Evolutionary conservation across 306 rosid species (phyloP).

Genomic region (Castanospermum australe): DNA sequence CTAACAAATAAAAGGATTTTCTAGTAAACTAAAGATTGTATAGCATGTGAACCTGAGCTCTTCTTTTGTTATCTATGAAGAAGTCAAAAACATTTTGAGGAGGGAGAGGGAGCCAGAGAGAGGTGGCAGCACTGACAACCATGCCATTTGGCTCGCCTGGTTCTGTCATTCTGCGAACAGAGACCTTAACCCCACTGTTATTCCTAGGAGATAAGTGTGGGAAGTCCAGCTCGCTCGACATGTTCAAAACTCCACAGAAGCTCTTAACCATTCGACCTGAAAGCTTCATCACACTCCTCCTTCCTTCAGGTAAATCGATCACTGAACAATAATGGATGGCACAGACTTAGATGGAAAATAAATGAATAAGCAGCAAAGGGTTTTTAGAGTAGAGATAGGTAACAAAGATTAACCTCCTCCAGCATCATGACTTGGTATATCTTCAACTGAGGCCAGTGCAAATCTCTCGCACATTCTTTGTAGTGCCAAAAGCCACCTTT

Average conservation of each 20-base stretch:
- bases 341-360: not conserved
- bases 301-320: conserved; percentile 36
- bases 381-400: not conserved
- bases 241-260: conserved; percentile 46
- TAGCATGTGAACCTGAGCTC: conserved; percentile 48
- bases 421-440: conserved; percentile 18
- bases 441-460: conserved; percentile 2
- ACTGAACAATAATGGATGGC: conserved; percentile 25
- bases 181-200: conserved; percentile 40
- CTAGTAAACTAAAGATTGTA: not conserved
- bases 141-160: conserved; percentile 48
- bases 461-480: conserved; percentile 70
- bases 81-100: conserved; percentile 40
- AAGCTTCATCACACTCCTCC: conserved; percentile 46
- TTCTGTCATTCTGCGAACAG: conserved; percentile 34
- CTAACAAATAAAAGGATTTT: not conserved
- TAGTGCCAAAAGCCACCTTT: conserved; percentile 66
- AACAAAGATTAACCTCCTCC: conserved; percentile 37
- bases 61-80: conserved; percentile 39
- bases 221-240: conserved; percentile 44
- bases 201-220: conserved; percentile 43
- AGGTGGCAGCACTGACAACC: conserved; percentile 47
- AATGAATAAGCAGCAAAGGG: not conserved
- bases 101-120: conserved; percentile 60
- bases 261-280: conserved; percentile 58